Conservation (phyloP, 805 yeast genomes). For the Ogataea populi-albae region DNA sequence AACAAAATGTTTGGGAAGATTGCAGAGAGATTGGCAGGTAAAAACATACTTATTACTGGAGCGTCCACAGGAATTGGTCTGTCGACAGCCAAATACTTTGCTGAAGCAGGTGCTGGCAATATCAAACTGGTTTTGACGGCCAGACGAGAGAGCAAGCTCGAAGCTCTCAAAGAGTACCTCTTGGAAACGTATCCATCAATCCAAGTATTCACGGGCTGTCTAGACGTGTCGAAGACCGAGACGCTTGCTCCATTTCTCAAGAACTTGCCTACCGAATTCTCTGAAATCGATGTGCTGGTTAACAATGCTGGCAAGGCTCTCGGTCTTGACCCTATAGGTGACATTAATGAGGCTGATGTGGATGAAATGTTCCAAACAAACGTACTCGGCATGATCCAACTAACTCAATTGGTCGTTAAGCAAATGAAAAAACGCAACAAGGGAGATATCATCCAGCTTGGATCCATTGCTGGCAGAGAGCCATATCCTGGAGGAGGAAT, state of each 20-base stretch:
- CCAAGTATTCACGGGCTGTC: conserved; percentile 32
- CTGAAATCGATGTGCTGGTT: conserved; percentile 61
- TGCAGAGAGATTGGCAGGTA: conserved; percentile 75
- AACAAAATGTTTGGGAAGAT: conserved; percentile 44
- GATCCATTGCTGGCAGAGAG: conserved; percentile 78
- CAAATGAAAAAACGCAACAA: conserved; percentile 64
- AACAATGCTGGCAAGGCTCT: conserved; percentile 80
- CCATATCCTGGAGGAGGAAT: conserved; percentile 78
- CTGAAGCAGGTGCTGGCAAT: conserved; percentile 54
- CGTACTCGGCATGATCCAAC: conserved; percentile 77
- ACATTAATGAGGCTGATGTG: conserved; percentile 60
- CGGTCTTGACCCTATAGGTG: conserved; percentile 76
- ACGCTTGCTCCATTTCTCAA: conserved; percentile 46
- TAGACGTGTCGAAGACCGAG: conserved; percentile 42
- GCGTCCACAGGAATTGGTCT: conserved; percentile 95
- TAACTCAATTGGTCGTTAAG: conserved; percentile 78
- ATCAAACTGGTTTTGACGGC: conserved; percentile 51
- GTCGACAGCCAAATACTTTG: conserved; percentile 86
- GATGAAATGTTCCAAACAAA: conserved; percentile 80
- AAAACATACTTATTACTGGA: conserved; percentile 85
- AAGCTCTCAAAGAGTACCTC: conserved; percentile 38
- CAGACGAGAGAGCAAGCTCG: conserved; percentile 48
- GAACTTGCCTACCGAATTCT: conserved; percentile 43
- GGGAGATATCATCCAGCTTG: conserved; percentile 73
- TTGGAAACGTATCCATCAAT: conserved; percentile 33